Evolutionary conservation across 148 eudicot species (phyloP).

Genomic region (Hydrangea macrophylla): DNA sequence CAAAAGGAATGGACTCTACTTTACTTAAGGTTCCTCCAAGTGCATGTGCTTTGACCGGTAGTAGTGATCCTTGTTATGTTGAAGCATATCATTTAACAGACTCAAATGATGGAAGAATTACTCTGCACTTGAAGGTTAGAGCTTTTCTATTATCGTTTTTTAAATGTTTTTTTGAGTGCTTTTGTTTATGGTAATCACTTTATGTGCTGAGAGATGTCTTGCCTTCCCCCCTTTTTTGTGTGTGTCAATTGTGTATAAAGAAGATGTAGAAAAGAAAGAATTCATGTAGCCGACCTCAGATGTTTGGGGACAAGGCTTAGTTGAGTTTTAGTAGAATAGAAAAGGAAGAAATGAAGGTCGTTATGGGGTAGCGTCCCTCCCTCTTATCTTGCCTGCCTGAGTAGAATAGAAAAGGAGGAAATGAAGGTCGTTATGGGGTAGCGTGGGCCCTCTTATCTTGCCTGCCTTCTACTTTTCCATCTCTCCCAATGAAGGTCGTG

Average conservation of each 20-base stretch:
- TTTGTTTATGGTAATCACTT: background rate
- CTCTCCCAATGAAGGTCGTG: background rate
- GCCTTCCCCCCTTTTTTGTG: too few relatives aligned
- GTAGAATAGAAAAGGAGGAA: too few relatives aligned
- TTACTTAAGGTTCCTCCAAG: slow-evolving; percentile 79
- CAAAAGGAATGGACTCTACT: slow-evolving; percentile 64
- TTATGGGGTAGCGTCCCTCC: too few relatives aligned
- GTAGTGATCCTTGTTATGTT: slow-evolving; percentile 97
- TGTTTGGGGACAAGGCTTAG: too few relatives aligned
- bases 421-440: too few relatives aligned
- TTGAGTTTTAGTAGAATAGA: too few relatives aligned
- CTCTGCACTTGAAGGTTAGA: slow-evolving; percentile 82
- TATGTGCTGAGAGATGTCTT: background rate
- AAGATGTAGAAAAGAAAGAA: too few relatives aligned
- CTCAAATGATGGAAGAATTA: slow-evolving; percentile 91
- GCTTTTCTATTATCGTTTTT: background rate
- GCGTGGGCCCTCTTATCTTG: too few relatives aligned
- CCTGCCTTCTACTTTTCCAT: background rate
- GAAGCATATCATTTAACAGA: slow-evolving; percentile 98
- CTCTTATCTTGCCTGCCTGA: too few relatives aligned
- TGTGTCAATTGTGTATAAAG: too few relatives aligned
- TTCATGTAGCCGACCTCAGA: too few relatives aligned
- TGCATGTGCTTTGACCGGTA: slow-evolving; percentile 77
- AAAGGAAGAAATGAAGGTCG: too few relatives aligned
- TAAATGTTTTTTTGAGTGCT: background rate